Evolutionary conservation across 495 filamentous ascomycete genomes (phyloP).

Genomic region (Penicillium pulvis): DNA sequence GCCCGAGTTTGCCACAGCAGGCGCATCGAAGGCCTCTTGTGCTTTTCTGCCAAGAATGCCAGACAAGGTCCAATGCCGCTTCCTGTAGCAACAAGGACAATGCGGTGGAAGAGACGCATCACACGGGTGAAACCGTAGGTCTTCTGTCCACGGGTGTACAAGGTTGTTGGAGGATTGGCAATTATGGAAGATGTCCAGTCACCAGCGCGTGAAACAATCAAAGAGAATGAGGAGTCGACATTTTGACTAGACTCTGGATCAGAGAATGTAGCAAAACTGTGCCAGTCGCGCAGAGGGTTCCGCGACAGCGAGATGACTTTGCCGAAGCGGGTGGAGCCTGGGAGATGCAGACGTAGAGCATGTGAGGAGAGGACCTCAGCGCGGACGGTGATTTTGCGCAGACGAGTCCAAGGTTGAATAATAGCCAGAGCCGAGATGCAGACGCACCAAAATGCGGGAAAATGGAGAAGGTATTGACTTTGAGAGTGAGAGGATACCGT

Average conservation of each 20-base stretch:
- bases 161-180: conserved; percentile 27
- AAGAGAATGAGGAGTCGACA: neutral
- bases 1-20: neutral
- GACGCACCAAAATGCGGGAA: neutral
- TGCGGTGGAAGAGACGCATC: conserved; percentile 60
- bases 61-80: conserved; percentile 52
- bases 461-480: neutral
- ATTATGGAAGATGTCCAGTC: neutral
- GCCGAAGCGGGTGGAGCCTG: conserved; percentile 40
- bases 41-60: neutral
- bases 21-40: neutral
- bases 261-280: neutral
- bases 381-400: neutral
- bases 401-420: neutral
- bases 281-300: conserved; percentile 61
- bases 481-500: neutral
- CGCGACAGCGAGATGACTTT: conserved; percentile 36
- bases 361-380: conserved; percentile 59
- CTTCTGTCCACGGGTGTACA: conserved; percentile 40
- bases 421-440: neutral
- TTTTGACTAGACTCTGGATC: neutral
- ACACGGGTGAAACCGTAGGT: conserved; percentile 66
- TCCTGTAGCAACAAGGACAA: conserved; percentile 71
- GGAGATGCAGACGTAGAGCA: conserved; percentile 68
- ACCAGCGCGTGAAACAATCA: neutral